Conservation (phyloP, 495 filamentous ascomycete genomes). For the Stereocaulon alpinum region DNA sequence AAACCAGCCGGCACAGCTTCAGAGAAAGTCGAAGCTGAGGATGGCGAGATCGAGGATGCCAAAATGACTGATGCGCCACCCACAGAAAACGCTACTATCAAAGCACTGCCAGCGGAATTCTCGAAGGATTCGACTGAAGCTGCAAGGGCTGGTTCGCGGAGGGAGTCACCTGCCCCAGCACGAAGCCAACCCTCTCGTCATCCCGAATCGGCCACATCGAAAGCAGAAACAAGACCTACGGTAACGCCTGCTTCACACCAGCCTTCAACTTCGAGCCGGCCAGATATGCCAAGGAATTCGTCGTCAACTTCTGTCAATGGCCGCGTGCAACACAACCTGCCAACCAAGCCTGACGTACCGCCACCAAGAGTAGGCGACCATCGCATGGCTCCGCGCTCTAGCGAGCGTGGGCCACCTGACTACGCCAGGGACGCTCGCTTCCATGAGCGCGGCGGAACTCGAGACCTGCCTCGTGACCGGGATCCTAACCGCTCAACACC, state of each 20-base stretch:
- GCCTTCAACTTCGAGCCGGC: conserved; percentile 8
- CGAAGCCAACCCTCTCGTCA: background rate
- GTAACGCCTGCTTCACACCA: conserved; percentile 2
- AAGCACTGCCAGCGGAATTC: background rate
- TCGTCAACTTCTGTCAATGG: conserved; percentile 13
- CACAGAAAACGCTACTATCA: conserved; percentile 4
- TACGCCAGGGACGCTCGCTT: conserved; percentile 18
- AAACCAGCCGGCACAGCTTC: conserved; percentile 25
- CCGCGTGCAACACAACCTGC: conserved; percentile 17
- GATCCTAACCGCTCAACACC: conserved; percentile 10
- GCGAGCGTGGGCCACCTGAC: conserved; percentile 10
- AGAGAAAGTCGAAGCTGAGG: conserved; percentile 53
- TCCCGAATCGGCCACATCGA: background rate
- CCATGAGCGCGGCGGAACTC: conserved; percentile 7
- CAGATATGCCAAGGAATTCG: conserved; percentile 13
- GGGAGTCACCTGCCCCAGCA: conserved; percentile 6
- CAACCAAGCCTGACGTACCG: conserved; percentile 20
- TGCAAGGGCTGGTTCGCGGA: background rate
- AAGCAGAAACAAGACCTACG: background rate
- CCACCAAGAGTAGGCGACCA: conserved; percentile 9
- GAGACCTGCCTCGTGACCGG: conserved; percentile 14
- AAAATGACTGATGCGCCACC: conserved; percentile 36
- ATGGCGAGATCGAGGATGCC: conserved; percentile 68
- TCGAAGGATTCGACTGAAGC: background rate
- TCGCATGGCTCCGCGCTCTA: conserved; percentile 10